These are phyloP conservation scores for Gossypium longicalyx DNA, from an alignment of 345 rosid genomes.

Conservation along the genomic window DNA sequence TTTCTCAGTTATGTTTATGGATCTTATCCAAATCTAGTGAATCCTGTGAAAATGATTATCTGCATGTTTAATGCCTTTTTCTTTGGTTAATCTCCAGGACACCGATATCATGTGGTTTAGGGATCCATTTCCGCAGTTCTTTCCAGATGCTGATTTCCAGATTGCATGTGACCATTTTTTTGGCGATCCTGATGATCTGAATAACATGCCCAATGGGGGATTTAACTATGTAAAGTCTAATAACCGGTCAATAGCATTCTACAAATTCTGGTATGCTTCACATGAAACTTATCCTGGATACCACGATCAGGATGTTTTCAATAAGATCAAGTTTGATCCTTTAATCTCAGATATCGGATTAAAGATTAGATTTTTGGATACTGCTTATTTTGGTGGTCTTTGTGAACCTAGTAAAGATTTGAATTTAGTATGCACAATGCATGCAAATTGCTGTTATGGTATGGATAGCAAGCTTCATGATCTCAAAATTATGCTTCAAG, in stretches of 20 bases:
- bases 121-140: conserved; percentile 65
- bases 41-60: not conserved
- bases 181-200: conserved; percentile 36
- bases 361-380: conserved; percentile 54
- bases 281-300: conserved; percentile 39
- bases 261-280: conserved; percentile 65
- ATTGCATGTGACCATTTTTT: conserved; percentile 67
- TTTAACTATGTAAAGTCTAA: conserved; percentile 62
- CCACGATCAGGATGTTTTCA: conserved; percentile 82
- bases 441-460: conserved; percentile 81
- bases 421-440: conserved; percentile 67
- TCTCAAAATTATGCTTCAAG: conserved; percentile 51
- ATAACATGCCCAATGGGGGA: conserved; percentile 69
- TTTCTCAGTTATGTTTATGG: not conserved
- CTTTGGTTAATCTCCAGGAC: conserved; percentile 40
- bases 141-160: conserved; percentile 61
- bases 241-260: conserved; percentile 46
- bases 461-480: conserved; percentile 52
- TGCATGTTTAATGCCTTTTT: conserved; percentile 17
- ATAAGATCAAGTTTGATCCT: conserved; percentile 48
- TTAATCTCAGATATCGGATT: conserved; percentile 33
- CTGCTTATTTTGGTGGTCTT: conserved; percentile 67
- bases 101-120: conserved; percentile 78
- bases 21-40: conserved; percentile 5
- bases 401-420: conserved; percentile 57